These are phyloP conservation scores for Apiotrichum domesticum DNA, from an alignment of 1,284 basidiomycete species.

Conservation along the genomic window DNA sequence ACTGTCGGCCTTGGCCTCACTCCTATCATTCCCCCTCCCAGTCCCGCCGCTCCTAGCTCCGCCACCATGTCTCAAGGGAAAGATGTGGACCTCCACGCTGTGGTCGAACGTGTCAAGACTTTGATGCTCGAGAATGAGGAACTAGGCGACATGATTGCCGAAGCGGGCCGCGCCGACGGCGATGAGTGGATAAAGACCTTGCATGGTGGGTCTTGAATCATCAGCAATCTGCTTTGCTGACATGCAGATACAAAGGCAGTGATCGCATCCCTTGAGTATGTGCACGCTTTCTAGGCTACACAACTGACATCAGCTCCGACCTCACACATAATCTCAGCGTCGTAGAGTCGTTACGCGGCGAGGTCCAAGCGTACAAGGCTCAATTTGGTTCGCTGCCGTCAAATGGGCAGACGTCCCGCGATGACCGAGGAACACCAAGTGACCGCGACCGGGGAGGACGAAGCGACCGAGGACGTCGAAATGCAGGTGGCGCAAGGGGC, in stretches of 20 bases:
- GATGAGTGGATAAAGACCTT: constrained; percentile 33
- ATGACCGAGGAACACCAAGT: background rate
- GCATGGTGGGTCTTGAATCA: constrained; percentile 22
- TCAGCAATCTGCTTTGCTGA: background rate
- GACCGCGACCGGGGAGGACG: background rate
- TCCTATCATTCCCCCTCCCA: background rate
- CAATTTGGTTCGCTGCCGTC: constrained; percentile 18
- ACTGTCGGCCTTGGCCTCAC: background rate
- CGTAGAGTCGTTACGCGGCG: constrained; percentile 24
- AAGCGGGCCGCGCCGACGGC: constrained; percentile 25
- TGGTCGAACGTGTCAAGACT: constrained; percentile 33
- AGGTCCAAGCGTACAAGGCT: constrained; percentile 27
- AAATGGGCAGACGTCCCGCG: background rate
- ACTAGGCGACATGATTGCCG: constrained; percentile 40
- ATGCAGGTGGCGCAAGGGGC: constrained; percentile 1
- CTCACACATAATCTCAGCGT: constrained; percentile 30
- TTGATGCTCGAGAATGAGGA: constrained; percentile 42
- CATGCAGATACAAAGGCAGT: constrained; percentile 32
- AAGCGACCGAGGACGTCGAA: background rate
- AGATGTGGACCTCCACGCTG: constrained; percentile 27
- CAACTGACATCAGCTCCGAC: constrained; percentile 26
- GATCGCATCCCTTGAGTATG: constrained; percentile 40
- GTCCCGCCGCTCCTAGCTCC: background rate
- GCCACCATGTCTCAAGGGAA: background rate
- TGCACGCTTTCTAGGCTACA: background rate